Conservation (phyloP, 441 rosid species). For the Viola pubescens region DNA sequence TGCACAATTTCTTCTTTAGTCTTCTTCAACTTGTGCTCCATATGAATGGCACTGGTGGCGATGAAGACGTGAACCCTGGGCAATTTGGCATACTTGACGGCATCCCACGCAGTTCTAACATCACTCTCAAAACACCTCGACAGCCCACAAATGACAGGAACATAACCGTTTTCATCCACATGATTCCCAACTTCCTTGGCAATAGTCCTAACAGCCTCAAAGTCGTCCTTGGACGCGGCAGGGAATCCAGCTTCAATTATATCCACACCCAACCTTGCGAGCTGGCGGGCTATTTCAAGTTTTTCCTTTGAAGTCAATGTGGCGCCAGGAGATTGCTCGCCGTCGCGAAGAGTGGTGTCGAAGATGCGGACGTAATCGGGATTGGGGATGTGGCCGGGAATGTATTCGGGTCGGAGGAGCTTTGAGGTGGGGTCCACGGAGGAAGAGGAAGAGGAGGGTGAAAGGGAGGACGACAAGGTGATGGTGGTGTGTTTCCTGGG, state of each 20-base stretch:
- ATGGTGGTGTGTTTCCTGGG: slow-evolving; percentile 9
- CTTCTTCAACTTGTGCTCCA: slow-evolving; percentile 76
- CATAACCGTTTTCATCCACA: slow-evolving; percentile 50
- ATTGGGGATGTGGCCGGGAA: slow-evolving; percentile 60
- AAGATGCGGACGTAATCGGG: slow-evolving; percentile 75
- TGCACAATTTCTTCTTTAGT: slow-evolving; percentile 64
- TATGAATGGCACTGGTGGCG: slow-evolving; percentile 75
- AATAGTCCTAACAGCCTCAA: slow-evolving; percentile 65
- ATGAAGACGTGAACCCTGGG: slow-evolving; percentile 84
- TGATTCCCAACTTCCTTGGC: slow-evolving; percentile 63
- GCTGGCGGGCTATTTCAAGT: slow-evolving; percentile 73
- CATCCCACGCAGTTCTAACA: slow-evolving; percentile 75
- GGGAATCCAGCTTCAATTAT: slow-evolving; percentile 91
- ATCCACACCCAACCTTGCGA: slow-evolving; percentile 77
- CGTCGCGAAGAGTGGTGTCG: slow-evolving; percentile 94
- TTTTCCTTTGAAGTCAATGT: slow-evolving; percentile 76
- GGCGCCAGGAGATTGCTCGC: slow-evolving; percentile 96
- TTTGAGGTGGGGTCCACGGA: slow-evolving; percentile 1
- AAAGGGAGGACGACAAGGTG: slow-evolving; percentile 16
- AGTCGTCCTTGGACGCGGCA: slow-evolving; percentile 74
- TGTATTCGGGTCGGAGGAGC: slow-evolving; percentile 43
- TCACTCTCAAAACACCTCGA: slow-evolving; percentile 81
- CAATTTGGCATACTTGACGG: slow-evolving; percentile 67
- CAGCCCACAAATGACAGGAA: slow-evolving; percentile 85
- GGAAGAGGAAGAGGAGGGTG: slow-evolving; percentile 14